A percentile compares a stretch with the other conserved stretches of the same genome.
Conservation (phyloP, 1,284 basidiomycete genomes). For the Ceratobasidium sp. region DNA sequence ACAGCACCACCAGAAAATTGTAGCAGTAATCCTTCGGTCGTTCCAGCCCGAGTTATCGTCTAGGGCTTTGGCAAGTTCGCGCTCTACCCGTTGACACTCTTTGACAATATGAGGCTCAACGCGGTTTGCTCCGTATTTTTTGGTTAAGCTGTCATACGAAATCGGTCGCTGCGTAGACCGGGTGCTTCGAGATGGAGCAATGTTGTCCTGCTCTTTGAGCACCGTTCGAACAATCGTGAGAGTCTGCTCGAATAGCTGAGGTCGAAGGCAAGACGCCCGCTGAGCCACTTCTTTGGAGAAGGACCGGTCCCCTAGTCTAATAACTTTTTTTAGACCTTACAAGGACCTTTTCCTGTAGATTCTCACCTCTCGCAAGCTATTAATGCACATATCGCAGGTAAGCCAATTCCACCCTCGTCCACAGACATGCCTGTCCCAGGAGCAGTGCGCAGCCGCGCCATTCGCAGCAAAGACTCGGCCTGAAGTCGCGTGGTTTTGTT, state of each 20-base stretch:
- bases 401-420: constrained; percentile 41
- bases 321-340: neutral
- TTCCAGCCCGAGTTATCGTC: constrained; percentile 42
- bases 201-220: constrained; percentile 44
- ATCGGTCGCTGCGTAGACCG: constrained; percentile 41
- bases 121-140: constrained; percentile 46
- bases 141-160: constrained; percentile 44
- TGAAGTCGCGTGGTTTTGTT: constrained; percentile 46
- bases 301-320: constrained; percentile 41
- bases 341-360: neutral
- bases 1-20: constrained; percentile 46
- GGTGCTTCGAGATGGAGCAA: constrained; percentile 41
- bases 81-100: constrained; percentile 44
- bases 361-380: constrained; percentile 46
- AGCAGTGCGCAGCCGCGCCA: constrained; percentile 43
- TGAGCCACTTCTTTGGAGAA: constrained; percentile 45
- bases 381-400: constrained; percentile 45
- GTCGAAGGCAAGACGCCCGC: constrained; percentile 43
- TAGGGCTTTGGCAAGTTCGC: constrained; percentile 38
- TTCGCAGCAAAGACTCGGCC: constrained; percentile 44
- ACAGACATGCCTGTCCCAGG: constrained; percentile 45
- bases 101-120: constrained; percentile 42
- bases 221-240: constrained; percentile 41
- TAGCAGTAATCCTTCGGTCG: constrained; percentile 42
- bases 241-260: constrained; percentile 43